A percentile compares a stretch with the other conserved stretches of the same genome.
Evolutionary conservation across 2,329 filamentous ascomycete genomes (phyloP).

Genomic region (Colletotrichum truncatum): DNA sequence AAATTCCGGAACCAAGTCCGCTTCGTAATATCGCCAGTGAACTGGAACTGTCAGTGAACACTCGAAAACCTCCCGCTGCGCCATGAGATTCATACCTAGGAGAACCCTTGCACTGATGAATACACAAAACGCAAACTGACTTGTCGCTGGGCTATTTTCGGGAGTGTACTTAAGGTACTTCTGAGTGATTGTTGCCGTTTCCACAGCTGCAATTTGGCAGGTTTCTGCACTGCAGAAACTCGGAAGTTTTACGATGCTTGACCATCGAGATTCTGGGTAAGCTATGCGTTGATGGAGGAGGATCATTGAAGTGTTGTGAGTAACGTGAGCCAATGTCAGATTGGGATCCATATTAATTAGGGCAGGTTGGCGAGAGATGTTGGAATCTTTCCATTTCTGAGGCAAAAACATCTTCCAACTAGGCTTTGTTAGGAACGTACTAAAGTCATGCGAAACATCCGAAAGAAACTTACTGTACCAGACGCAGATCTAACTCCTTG

Average conservation of each 20-base stretch:
- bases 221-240: conserved; percentile 57
- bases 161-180: conserved; percentile 54
- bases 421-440: background rate
- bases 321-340: conserved; percentile 57
- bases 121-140: conserved; percentile 55
- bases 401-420: conserved; percentile 55
- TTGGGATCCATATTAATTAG: conserved; percentile 55
- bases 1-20: conserved; percentile 35
- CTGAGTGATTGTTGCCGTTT: conserved; percentile 54
- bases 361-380: conserved; percentile 36
- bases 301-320: conserved; percentile 60
- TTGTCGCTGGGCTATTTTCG: conserved; percentile 36
- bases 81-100: conserved; percentile 33
- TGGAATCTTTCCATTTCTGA: conserved; percentile 50
- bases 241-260: conserved; percentile 45
- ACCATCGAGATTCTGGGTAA: conserved; percentile 44
- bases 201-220: conserved; percentile 53
- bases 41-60: conserved; percentile 26
- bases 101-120: conserved; percentile 56
- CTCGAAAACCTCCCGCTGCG: background rate
- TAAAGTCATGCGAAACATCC: background rate
- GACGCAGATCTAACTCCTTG: conserved; percentile 55
- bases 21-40: conserved; percentile 39
- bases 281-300: conserved; percentile 58
- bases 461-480: conserved; percentile 46